Conservation (phyloP, 805 yeast genomes). For the Sugiyamaella smithiae region DNA sequence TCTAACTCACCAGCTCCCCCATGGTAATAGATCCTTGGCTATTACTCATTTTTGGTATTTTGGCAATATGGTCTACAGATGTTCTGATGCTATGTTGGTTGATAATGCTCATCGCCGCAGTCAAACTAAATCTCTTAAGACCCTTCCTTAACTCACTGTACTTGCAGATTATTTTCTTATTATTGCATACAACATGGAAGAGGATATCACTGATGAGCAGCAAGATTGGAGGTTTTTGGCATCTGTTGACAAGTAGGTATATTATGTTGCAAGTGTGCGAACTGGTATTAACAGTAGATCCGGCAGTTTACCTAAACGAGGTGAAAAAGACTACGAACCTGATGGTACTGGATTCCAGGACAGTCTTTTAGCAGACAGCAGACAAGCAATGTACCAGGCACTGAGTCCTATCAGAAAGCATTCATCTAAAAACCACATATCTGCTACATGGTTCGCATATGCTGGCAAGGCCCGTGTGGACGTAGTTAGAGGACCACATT, state of each 20-base stretch:
- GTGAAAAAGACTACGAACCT: slow-evolving; percentile 84
- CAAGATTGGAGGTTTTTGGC: slow-evolving; percentile 40
- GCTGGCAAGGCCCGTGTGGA: slow-evolving; percentile 38
- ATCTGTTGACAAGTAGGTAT: slow-evolving; percentile 12
- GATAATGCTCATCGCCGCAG: slow-evolving; percentile 1
- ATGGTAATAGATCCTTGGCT: slow-evolving; percentile 5
- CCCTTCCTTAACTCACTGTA: no score
- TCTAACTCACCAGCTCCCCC: slow-evolving; percentile 17
- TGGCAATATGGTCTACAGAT: no score
- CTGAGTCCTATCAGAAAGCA: slow-evolving; percentile 39
- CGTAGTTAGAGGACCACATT: slow-evolving; percentile 67
- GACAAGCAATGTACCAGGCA: slow-evolving; percentile 72
- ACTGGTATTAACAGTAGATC: slow-evolving; percentile 10
- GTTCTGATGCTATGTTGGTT: no score
- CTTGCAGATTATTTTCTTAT: no score
- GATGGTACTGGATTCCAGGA: slow-evolving; percentile 63
- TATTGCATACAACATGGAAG: slow-evolving; percentile 12
- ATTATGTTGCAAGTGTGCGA: background rate
- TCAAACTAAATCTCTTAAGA: no score
- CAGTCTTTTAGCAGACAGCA: slow-evolving; percentile 47
- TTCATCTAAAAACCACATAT: slow-evolving; percentile 46
- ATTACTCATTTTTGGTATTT: background rate
- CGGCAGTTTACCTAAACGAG: slow-evolving; percentile 57
- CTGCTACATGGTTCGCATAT: slow-evolving; percentile 47
- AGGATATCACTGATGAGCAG: slow-evolving; percentile 36